phyloP scores from a whole-genome alignment of 2,329 filamentous ascomycete species.

The Diaporthe sp. region DNA sequence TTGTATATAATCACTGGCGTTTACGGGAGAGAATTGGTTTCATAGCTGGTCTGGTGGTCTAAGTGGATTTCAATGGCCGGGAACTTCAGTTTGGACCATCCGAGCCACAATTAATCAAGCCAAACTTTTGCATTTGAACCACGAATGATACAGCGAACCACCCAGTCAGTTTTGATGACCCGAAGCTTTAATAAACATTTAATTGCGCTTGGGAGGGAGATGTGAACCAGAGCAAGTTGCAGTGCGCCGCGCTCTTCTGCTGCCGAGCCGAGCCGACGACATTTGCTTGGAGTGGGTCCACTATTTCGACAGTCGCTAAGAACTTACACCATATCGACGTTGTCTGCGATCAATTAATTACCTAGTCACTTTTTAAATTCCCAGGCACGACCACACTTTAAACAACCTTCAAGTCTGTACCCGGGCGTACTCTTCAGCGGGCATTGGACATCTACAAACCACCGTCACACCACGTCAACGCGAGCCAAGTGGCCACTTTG shows the following conservation, averaged over 20 bases:
- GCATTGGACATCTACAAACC: background rate
- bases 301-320: background rate
- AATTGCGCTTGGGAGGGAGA: too few relatives aligned
- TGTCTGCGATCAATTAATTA: background rate
- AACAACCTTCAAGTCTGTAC: background rate
- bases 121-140: background rate
- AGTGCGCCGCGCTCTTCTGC: too few relatives aligned
- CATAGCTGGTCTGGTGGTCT: background rate
- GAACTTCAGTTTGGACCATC: too few relatives aligned
- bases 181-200: too few relatives aligned
- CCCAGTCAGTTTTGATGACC: background rate
- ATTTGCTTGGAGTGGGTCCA: conserved; percentile 12
- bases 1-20: background rate
- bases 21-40: background rate
- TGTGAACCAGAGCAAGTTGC: background rate
- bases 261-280: conserved; percentile 34
- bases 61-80: background rate
- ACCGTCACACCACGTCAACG: background rate
- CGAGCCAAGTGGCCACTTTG: background rate
- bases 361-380: background rate
- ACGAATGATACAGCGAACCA: background rate
- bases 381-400: background rate
- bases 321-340: conserved; percentile 15
- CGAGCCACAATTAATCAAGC: background rate
- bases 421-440: background rate